Evolutionary conservation across 352 stramenopile genomes (phyloP), one percentile per base, ranked within the genome.

Genomic region (Globisporangium spiculum): DNA sequence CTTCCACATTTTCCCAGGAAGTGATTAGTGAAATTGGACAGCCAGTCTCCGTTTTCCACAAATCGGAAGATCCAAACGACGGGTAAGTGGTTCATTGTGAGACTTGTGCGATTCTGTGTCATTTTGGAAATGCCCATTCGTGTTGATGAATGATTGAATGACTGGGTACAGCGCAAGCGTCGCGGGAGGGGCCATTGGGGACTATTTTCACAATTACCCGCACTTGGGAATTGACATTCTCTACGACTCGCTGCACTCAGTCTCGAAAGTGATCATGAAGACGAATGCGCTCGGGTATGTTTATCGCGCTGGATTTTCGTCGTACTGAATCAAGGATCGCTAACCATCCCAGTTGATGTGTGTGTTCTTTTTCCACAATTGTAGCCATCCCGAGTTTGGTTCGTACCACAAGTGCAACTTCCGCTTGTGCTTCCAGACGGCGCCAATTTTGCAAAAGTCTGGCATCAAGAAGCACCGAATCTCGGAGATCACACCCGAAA

Each of bases 351-450:
- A 18, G 52, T 38, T 30, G 27, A 41, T 65, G 8, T n/a, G 26
- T 24, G 24, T 58, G 34, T 5, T 52, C 2, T 48, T 6, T 48
- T 3, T 63, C 6, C 16, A 50, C n/a, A 50, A 4, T n/a, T 26
- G 1, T 34, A 93, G 86, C 8, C 86, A 96, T 41, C 81, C 86
- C 1, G 86, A 92, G 46, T 96, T 96, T 66, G 85, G 84, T 14
- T 74, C 81, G 16, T 96, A 94, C 69, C 81, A 92, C 68, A 96
- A 96, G 66, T 96, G 86, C 74, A 96, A 96, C 61, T 96, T 91
- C 50, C 78, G 73, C 20, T 64, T 96, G 52, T 82, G 71, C 60
- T 88, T 94, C 52, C 74, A 83, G 32, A 80, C 71, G 7, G 66
- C 75, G 6, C 41, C 72, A 30, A 73, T 74, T 55, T 69, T 81